Percentiles rank a stretch among this genome's conserved stretches.
These are phyloP conservation scores for Tulasnella sp. DNA, from an alignment of 768 basidiomycete genomes.

Conservation along the genomic window DNA sequence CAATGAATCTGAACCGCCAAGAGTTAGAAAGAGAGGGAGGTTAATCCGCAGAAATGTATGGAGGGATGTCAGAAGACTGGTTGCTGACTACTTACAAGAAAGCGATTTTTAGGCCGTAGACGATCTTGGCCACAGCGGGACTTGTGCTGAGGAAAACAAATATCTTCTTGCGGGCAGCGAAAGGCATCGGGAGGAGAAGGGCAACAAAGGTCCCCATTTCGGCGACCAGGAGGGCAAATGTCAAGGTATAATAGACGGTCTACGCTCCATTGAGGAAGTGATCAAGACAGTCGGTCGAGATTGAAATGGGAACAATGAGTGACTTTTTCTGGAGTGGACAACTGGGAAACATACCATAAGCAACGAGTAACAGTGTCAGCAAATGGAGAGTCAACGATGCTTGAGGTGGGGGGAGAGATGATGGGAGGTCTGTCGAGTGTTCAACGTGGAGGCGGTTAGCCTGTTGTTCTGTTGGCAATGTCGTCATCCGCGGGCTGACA, in stretches of 20 bases:
- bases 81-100: slow-evolving; percentile 67
- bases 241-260: slow-evolving; percentile 31
- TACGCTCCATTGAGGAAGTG: not conserved
- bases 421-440: too few species aligned
- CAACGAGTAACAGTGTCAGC: not conserved
- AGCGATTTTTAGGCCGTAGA: slow-evolving; percentile 90
- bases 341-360: not conserved
- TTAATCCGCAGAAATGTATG: too few species aligned
- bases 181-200: slow-evolving; percentile 85
- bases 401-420: too few species aligned
- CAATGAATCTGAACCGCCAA: slow-evolving; percentile 61
- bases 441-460: too few species aligned
- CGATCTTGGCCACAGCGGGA: slow-evolving; percentile 73
- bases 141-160: slow-evolving; percentile 46
- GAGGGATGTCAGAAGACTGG: too few species aligned
- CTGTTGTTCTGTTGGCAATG: too few species aligned
- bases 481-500: too few species aligned
- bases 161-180: slow-evolving; percentile 55
- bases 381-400: too few species aligned
- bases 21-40: too few species aligned
- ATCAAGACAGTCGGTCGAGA: not conserved
- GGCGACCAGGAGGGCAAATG: slow-evolving; percentile 10
- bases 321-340: not conserved
- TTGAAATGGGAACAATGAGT: not conserved
- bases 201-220: slow-evolving; percentile 84